Evolutionary conservation across 2,329 filamentous ascomycete species (phyloP).

Genomic region (Fusarium sp.): DNA sequence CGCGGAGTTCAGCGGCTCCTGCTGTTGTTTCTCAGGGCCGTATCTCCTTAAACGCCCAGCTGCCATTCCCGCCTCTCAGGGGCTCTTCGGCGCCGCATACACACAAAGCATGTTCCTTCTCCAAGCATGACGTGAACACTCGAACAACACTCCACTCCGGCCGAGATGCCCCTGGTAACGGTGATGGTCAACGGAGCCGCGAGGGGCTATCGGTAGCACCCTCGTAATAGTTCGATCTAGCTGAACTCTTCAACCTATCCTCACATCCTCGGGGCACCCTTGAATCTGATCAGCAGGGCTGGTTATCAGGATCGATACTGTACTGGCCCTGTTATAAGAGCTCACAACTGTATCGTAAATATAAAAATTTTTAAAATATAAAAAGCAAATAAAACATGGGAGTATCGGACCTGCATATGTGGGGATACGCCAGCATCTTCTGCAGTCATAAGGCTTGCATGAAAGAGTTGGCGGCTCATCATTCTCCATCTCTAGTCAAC

Average conservation of each 20-base stretch:
- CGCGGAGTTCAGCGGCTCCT: neutral
- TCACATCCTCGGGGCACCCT: neutral
- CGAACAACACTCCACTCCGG: slow-evolving; percentile 23
- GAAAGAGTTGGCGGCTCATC: slow-evolving; percentile 11
- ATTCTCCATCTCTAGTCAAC: slow-evolving; percentile 19
- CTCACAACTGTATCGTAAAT: slow-evolving; percentile 7
- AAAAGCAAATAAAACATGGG: slow-evolving; percentile 16
- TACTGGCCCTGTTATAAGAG: neutral
- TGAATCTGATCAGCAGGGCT: neutral
- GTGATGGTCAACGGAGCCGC: slow-evolving; percentile 12
- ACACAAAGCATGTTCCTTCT: slow-evolving; percentile 23
- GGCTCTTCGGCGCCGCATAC: slow-evolving; percentile 1
- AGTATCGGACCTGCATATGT: slow-evolving; percentile 40
- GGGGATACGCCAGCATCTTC: slow-evolving; percentile 22
- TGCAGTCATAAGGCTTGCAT: slow-evolving; percentile 36
- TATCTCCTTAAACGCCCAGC: neutral
- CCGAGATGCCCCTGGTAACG: slow-evolving; percentile 31
- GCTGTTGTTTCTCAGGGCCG: neutral
- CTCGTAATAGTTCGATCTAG: slow-evolving; percentile 9
- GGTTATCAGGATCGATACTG: neutral
- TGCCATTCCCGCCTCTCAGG: slow-evolving; percentile 4
- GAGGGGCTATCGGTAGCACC: slow-evolving; percentile 19
- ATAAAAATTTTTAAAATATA: too few relatives aligned
- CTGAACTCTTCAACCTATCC: slow-evolving; percentile 8
- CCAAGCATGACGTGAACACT: slow-evolving; percentile 36